Percentiles rank a stretch among this genome's conserved stretches.
Conservation (phyloP, 176 grass and related monocot genomes). For the Musa acuminata region DNA sequence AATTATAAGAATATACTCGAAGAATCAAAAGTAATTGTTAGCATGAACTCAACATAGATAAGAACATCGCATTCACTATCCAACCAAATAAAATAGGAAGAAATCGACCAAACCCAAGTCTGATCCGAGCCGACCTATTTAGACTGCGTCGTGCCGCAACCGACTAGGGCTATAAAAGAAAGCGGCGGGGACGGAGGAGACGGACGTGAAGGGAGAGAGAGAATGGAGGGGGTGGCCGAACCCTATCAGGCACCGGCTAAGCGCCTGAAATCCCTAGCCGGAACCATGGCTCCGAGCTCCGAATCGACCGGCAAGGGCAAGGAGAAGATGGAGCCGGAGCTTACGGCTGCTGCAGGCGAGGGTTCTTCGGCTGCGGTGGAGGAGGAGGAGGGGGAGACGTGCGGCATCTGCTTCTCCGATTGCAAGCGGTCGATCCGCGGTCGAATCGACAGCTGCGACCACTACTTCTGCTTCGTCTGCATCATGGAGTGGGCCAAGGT, state of each 20-base stretch:
- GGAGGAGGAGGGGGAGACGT: slow-evolving; percentile 21
- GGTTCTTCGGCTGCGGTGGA: neutral
- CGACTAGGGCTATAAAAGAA: too few relatives aligned
- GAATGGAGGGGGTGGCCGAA: neutral
- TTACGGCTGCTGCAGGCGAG: neutral
- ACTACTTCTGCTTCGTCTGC: slow-evolving; percentile 90
- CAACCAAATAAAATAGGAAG: too few relatives aligned
- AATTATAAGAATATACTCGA: too few relatives aligned
- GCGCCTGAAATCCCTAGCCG: slow-evolving; percentile 13
- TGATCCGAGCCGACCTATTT: too few relatives aligned
- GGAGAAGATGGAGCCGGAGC: slow-evolving; percentile 23
- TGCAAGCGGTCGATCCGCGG: slow-evolving; percentile 35
- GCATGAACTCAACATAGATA: too few relatives aligned
- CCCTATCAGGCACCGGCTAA: slow-evolving; percentile 1
- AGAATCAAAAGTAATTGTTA: too few relatives aligned
- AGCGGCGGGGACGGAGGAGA: neutral
- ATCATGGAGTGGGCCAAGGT: slow-evolving; percentile 90
- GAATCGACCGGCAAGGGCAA: slow-evolving; percentile 5
- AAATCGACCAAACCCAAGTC: too few relatives aligned
- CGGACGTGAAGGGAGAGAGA: neutral
- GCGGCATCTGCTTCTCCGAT: slow-evolving; percentile 61
- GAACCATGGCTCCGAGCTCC: neutral
- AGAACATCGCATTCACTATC: too few relatives aligned
- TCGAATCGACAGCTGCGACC: slow-evolving; percentile 61
- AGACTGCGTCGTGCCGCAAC: too few relatives aligned